Conservation (phyloP, 106 monocot genomes). For the Apostasia ramifera region DNA sequence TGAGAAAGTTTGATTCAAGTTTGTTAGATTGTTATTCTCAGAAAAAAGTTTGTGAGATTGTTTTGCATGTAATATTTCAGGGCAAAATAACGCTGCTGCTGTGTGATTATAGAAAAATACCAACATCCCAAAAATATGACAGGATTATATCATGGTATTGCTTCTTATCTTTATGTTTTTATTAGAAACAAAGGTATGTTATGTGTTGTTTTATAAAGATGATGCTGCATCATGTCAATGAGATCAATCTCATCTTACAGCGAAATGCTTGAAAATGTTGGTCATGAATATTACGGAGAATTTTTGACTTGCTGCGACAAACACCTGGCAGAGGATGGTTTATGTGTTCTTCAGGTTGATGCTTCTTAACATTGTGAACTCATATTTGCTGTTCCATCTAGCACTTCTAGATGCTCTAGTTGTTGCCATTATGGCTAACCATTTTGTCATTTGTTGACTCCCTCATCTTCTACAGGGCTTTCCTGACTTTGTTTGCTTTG, state of each 20-base stretch:
- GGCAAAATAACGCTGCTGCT: constrained; percentile 68
- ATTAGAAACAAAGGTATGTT: too few relatives aligned
- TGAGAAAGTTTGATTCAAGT: too few relatives aligned
- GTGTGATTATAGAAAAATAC: constrained; percentile 77
- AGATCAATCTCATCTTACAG: neutral
- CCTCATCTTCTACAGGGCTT: too few relatives aligned
- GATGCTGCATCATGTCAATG: neutral
- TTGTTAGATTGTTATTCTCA: too few relatives aligned
- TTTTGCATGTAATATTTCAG: constrained; percentile 24
- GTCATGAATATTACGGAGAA: constrained; percentile 12
- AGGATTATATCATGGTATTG: constrained; percentile 15
- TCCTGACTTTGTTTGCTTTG: too few relatives aligned
- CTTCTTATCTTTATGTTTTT: neutral
- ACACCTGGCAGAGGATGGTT: constrained; percentile 58
- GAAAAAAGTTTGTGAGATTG: too few relatives aligned
- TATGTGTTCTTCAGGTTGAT: constrained; percentile 75
- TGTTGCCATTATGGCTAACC: neutral
- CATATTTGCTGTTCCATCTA: neutral
- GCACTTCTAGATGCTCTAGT: neutral
- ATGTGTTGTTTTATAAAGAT: too few relatives aligned
- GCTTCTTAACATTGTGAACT: neutral
- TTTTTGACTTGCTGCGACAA: constrained; percentile 53
- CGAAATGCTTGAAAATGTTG: constrained; percentile 19
- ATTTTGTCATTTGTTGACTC: too few relatives aligned
- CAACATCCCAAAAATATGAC: constrained; percentile 6